Evolutionary conservation across 2,329 filamentous ascomycete genomes (phyloP).

Genomic region (Trichoderma atroviride): DNA sequence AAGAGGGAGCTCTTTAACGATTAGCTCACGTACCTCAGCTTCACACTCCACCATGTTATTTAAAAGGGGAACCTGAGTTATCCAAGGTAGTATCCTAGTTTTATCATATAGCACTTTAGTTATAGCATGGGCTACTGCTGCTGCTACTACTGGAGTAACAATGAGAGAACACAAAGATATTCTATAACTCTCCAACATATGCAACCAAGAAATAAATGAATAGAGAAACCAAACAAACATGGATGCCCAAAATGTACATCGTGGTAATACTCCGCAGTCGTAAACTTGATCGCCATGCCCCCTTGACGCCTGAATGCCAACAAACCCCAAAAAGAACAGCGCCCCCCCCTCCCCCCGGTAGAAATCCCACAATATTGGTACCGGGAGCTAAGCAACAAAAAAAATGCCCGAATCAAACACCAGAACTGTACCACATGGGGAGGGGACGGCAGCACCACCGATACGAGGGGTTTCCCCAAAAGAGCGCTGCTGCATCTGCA

Average conservation of each 20-base stretch:
- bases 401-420: conserved; percentile 19
- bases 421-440: conserved; percentile 17
- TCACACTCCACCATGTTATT: neutral
- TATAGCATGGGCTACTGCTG: too few relatives aligned
- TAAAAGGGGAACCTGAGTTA: neutral
- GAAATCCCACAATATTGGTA: neutral
- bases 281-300: conserved; percentile 5
- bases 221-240: neutral
- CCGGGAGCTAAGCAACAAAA: conserved; percentile 16
- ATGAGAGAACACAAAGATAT: neutral
- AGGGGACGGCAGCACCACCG: neutral
- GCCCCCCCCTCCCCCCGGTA: neutral
- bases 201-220: too few relatives aligned
- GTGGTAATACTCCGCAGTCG: neutral
- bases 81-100: neutral
- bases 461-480: neutral
- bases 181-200: neutral
- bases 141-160: too few relatives aligned
- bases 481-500: neutral
- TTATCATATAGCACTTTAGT: neutral
- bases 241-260: neutral
- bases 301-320: conserved; percentile 21
- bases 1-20: too few relatives aligned
- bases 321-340: neutral
- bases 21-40: too few relatives aligned